Conservation (phyloP, 768 basidiomycete species). For the Pulveroboletus sp. region DNA sequence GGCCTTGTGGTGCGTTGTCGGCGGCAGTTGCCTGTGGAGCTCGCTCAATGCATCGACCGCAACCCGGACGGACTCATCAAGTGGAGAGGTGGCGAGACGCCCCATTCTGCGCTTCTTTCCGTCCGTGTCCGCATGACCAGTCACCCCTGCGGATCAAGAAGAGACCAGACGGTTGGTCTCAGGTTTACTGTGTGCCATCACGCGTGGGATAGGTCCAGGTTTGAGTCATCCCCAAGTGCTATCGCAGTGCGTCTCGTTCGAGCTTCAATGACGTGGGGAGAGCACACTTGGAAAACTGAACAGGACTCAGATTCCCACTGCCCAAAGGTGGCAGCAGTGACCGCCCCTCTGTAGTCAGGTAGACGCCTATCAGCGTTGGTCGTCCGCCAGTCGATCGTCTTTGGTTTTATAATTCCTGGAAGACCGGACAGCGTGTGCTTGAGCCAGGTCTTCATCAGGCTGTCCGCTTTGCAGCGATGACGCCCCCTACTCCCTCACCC, state of each 20-base stretch:
- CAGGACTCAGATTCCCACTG: not conserved
- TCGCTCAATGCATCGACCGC: not conserved
- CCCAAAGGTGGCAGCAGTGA: not conserved
- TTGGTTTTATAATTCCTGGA: not conserved
- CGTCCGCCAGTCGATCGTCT: not conserved
- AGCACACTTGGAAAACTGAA: not conserved
- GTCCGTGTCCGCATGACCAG: no score
- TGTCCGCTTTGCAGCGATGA: no score
- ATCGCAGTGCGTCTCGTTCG: no score
- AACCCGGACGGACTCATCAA: not conserved
- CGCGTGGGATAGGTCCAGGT: no score
- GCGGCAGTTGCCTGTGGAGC: no score
- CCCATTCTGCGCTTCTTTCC: no score
- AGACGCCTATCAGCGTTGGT: no score
- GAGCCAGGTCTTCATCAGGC: not conserved
- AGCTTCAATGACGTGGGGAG: not conserved
- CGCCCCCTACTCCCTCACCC: not conserved
- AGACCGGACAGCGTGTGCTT: not conserved
- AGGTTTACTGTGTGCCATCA: no score
- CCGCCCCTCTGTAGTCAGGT: not conserved
- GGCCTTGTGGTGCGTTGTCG: not conserved
- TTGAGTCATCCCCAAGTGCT: not conserved
- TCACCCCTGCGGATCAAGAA: no score
- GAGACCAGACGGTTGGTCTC: no score
- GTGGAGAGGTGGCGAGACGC: no score